These are phyloP conservation scores for Astraeus odoratus DNA, from an alignment of 768 basidiomycete species.

Conservation along the genomic window DNA sequence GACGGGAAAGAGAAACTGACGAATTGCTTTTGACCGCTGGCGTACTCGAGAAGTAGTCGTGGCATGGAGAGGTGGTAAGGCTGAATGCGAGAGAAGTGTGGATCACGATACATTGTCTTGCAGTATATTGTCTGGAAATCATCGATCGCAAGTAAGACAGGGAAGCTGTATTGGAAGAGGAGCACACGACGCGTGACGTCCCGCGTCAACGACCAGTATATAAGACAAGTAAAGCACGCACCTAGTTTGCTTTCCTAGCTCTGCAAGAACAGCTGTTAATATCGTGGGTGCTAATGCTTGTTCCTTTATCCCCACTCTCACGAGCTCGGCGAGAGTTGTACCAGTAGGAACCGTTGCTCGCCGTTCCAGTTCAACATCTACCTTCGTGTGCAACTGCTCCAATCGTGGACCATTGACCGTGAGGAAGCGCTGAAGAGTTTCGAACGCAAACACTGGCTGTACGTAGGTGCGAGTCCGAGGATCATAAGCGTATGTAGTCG, in stretches of 20 bases:
- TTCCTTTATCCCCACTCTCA: constrained; percentile 51
- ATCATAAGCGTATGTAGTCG: constrained; percentile 67
- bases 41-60: constrained; percentile 69
- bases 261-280: constrained; percentile 50
- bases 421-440: constrained; percentile 55
- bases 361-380: constrained; percentile 41
- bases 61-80: constrained; percentile 78
- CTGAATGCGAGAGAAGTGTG: constrained; percentile 59
- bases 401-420: constrained; percentile 50
- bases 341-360: constrained; percentile 40
- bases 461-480: constrained; percentile 69
- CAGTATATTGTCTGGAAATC: constrained; percentile 81
- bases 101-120: constrained; percentile 62
- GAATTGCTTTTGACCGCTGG: constrained; percentile 60
- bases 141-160: constrained; percentile 80
- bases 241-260: constrained; percentile 59
- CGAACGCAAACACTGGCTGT: constrained; percentile 59
- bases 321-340: constrained; percentile 45
- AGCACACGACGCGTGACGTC: too few species aligned
- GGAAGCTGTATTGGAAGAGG: constrained; percentile 55
- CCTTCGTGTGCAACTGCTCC: constrained; percentile 32
- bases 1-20: constrained; percentile 36
- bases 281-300: constrained; percentile 46
- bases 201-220: too few species aligned
- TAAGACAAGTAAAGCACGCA: constrained; percentile 21